Base-by-base conservation (phyloP, 2,329 filamentous ascomycete genomes). In the Penicillium sp. region DNA sequence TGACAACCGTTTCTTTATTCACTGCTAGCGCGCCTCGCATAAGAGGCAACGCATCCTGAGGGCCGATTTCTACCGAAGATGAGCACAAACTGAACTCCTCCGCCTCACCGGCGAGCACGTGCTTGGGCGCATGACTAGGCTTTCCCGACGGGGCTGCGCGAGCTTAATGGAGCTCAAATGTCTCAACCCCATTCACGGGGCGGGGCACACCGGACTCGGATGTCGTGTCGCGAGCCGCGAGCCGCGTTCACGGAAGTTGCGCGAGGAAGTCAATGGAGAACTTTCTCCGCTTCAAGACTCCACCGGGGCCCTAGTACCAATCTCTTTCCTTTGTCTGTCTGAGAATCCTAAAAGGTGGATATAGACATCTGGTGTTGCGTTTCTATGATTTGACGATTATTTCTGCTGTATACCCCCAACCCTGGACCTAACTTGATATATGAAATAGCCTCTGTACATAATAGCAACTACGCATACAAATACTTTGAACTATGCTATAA, bases 241-340 rank as follows among this genome's bases (percentile, higher is more conserved):
- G 20, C 13, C 42, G 31, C 28, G 23, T 7, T 5, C 25, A 7
- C 33, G 33, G 43, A 47, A 45, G 47, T 48, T 48, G 47, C 47
- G 50, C 48, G 46, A 50, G 53, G 54, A 40, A 38, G 31, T 45
- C 25, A 41, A 51, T 53, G 54, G 54, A 49, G 49, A 46, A 12
- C 33, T 12, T 18, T 4, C 37, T 52, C 48, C 48, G 42, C 46
- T 48, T 40, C 24, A 29, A 33, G 42, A 28, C 42, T 49, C 47
- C 42, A 44, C 40, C 12, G 8, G 6, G 1, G 20, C 20, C 20
- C 20, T 4, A 23, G 20, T 23, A 23, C 20, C 20, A 23, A 23
- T 10, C 4, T 28, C 40, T 38, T 41, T 31, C 23, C 37, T 47
- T 38, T 46, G 42, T 41, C 18, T 42, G 8, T 45, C 27, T 28